Conservation (phyloP, 495 filamentous ascomycete species). For the Neurospora sp. region DNA sequence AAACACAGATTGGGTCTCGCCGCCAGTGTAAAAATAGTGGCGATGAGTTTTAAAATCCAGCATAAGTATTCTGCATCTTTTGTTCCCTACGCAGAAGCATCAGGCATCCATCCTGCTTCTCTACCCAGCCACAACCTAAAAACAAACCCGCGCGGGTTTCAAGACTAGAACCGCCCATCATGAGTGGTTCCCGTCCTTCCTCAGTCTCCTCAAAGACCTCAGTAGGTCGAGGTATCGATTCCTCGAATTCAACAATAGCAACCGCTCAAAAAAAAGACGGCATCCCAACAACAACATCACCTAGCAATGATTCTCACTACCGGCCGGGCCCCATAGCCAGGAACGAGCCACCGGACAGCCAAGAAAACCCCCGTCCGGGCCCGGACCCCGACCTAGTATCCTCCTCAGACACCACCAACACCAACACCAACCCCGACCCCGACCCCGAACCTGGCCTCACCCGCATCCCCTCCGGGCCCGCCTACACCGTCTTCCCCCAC, state of each 20-base stretch:
- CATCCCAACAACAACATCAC: not conserved
- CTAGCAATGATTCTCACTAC: not conserved
- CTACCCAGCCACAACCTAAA: not conserved
- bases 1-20: not conserved
- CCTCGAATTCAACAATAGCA: not conserved
- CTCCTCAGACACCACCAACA: not conserved
- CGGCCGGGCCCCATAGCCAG: not conserved
- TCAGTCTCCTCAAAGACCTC: not conserved
- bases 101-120: not conserved
- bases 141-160: not conserved
- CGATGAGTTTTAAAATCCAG: not conserved
- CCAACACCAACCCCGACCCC: constrained; percentile 2
- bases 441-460: constrained; percentile 17
- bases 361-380: not conserved
- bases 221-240: not conserved
- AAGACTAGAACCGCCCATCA: not conserved
- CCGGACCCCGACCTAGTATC: not conserved
- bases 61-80: not conserved
- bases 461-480: constrained; percentile 27
- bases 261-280: not conserved
- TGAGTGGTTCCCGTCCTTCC: not conserved
- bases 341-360: not conserved
- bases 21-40: not conserved
- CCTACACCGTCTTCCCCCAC: constrained; percentile 48
- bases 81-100: not conserved